Base-by-base conservation (phyloP, 352 stramenopile genomes). In the Globisporangium rhizosaccharum region DNA sequence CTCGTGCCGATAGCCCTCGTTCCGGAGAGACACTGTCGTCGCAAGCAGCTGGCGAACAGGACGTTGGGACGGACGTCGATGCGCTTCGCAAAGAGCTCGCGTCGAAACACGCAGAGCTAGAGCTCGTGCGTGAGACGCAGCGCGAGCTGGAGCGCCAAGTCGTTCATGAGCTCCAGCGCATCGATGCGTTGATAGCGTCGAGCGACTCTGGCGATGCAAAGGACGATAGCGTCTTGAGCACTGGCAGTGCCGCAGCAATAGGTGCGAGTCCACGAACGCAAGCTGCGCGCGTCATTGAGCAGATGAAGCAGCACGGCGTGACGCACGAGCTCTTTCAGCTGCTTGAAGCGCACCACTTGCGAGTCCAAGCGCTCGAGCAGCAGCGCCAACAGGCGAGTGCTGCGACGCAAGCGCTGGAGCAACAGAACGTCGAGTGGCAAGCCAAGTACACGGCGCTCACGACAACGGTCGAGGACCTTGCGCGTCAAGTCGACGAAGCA, bases 41-140 rank as follows among this genome's bases (percentile, higher is more conserved):
- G 20, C 2, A 20, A 53, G 15, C 47, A 50, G 10, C 55, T 20
- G 49, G 55, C 10, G 25, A 59, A 17, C 41, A 58, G 15, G 55
- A 9, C 18, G 51, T 50, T 18, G 39, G 18, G 45, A 60, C 12
- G 51, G 51, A 49, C 30, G 51, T 53, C 18, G 25, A 47, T 3
- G 25, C 17, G 28, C 52, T 33, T 33, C 53, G 44, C 30, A 56
- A 65, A n/a, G 63, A 71, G 42, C 67, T 71, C 7, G 18, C 30
- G 28, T 36, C 36, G 26, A 58, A 70, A 41, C 45, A 26, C 36
- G 11, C 18, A 5, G 17, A 70, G 59, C 26, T 61, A 2, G 45
- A 53, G 6, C 30, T 46, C 5, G 45, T 23, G 30, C 28, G 36
- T 14, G 45, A 46, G 28, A 48, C 55, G n/a, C 28, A 61, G 5